Evolutionary conservation across 1,284 basidiomycete genomes (phyloP).

Genomic region (Leccinum proximum): DNA sequence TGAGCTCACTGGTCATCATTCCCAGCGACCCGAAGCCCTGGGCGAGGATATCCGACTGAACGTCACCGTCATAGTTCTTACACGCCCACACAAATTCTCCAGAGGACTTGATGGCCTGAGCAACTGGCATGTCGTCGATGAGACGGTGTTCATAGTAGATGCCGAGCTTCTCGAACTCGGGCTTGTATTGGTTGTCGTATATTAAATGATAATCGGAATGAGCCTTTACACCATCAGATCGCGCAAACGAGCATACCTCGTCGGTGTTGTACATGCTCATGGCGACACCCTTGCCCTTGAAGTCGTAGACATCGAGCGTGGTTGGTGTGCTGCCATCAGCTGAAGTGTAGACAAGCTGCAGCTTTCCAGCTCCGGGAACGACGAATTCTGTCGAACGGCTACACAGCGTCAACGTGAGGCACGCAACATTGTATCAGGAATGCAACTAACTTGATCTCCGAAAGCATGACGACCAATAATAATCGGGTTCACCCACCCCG

Average conservation of each 20-base stretch:
- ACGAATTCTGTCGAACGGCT: slow-evolving; percentile 89
- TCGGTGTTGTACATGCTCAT: slow-evolving; percentile 97
- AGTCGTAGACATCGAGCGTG: slow-evolving; percentile 84
- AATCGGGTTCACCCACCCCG: slow-evolving; percentile 97
- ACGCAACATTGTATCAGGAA: slow-evolving; percentile 7
- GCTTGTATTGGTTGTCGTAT: slow-evolving; percentile 85
- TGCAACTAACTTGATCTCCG: slow-evolving; percentile 78
- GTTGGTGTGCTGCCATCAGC: slow-evolving; percentile 63
- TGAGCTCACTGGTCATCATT: slow-evolving; percentile 98
- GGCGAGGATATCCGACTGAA: slow-evolving; percentile 89
- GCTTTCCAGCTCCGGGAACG: slow-evolving; percentile 85
- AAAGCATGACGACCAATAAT: slow-evolving; percentile 95
- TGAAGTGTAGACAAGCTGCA: slow-evolving; percentile 88
- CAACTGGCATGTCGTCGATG: slow-evolving; percentile 90
- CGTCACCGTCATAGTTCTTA: slow-evolving; percentile 98
- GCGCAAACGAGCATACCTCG: slow-evolving; percentile 47
- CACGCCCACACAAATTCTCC: slow-evolving; percentile 98
- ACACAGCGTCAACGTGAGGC: slow-evolving; percentile 9
- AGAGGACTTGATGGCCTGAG: slow-evolving; percentile 94
- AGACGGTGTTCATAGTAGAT: slow-evolving; percentile 98
- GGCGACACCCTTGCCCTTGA: slow-evolving; percentile 87
- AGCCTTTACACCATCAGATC: slow-evolving; percentile 1
- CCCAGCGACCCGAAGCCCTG: slow-evolving; percentile 94
- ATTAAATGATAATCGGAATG: slow-evolving; percentile 41
- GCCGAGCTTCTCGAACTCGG: slow-evolving; percentile 75